Percentiles rank a stretch among this genome's conserved stretches.
Evolutionary conservation across 306 rosid species (phyloP).

Genomic region (Casuarina equisetifolia): DNA sequence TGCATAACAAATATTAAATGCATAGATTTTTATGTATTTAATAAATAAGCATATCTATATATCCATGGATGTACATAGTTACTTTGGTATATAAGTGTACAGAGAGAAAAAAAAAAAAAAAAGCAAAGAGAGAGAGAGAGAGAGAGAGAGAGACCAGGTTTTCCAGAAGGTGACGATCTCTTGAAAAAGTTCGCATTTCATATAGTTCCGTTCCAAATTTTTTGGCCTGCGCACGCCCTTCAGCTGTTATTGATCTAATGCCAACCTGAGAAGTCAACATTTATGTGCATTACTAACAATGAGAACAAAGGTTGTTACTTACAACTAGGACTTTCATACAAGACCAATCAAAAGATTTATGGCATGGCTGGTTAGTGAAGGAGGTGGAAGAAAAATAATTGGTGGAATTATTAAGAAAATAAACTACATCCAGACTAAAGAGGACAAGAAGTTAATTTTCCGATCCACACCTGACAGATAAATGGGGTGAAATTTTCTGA

Average conservation of each 20-base stretch:
- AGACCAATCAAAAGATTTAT: constrained; percentile 7
- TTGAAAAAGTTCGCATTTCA: constrained; percentile 90
- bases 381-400: constrained; percentile 10
- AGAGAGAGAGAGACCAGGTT: constrained; percentile 62
- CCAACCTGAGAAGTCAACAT: constrained; percentile 68
- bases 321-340: not conserved
- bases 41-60: not conserved
- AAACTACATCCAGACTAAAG: not conserved
- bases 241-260: constrained; percentile 72
- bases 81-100: not conserved
- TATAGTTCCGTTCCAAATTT: constrained; percentile 87
- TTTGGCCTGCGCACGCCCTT: constrained; percentile 92
- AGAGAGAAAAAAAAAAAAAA: not conserved
- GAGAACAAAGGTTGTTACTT: not conserved
- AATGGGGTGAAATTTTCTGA: not conserved
- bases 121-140: not conserved
- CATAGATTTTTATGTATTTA: not conserved
- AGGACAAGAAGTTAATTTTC: not conserved
- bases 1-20: not conserved
- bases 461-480: not conserved
- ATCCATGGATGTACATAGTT: not conserved
- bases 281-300: constrained; percentile 1
- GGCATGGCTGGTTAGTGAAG: not conserved
- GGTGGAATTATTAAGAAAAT: constrained; percentile 13
- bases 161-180: constrained; percentile 69